Evolutionary conservation across 2,329 filamentous ascomycete species (phyloP).

Genomic region (Pseudogymnoascus sp.): DNA sequence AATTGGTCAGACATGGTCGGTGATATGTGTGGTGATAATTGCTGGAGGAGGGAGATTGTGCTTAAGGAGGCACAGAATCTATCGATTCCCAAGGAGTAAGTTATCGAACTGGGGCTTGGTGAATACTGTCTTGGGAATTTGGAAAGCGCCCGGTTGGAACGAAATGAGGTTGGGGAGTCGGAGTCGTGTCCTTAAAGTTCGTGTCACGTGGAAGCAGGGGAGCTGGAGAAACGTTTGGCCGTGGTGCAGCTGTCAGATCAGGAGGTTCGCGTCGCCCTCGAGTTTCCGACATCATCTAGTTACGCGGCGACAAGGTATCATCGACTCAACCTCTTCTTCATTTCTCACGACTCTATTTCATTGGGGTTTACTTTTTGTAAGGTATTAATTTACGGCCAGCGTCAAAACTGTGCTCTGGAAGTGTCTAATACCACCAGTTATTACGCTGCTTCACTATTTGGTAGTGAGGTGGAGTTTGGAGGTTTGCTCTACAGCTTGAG

Average conservation of each 20-base stretch:
- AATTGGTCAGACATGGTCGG: constrained; percentile 44
- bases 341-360: not conserved
- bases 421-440: not conserved
- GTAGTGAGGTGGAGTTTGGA: not conserved
- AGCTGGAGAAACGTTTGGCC: not conserved
- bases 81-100: constrained; percentile 4
- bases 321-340: not conserved
- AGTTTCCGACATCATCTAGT: not conserved
- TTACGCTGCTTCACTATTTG: not conserved
- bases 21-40: not conserved
- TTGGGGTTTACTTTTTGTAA: not conserved
- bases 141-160: constrained; percentile 5
- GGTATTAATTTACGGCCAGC: not conserved
- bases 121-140: not conserved
- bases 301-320: constrained; percentile 2
- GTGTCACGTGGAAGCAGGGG: not conserved
- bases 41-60: not conserved
- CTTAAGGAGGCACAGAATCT: not conserved
- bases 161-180: not conserved
- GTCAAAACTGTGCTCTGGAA: not conserved
- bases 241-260: constrained; percentile 2
- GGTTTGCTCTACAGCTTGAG: constrained; percentile 2
- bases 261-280: not conserved
- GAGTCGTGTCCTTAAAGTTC: constrained; percentile 7
- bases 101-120: constrained; percentile 5